Percentiles rank a stretch among this genome's conserved stretches.
These are phyloP conservation scores for Colletotrichum shisoi DNA, from an alignment of 2,329 filamentous ascomycete species.

Conservation along the genomic window DNA sequence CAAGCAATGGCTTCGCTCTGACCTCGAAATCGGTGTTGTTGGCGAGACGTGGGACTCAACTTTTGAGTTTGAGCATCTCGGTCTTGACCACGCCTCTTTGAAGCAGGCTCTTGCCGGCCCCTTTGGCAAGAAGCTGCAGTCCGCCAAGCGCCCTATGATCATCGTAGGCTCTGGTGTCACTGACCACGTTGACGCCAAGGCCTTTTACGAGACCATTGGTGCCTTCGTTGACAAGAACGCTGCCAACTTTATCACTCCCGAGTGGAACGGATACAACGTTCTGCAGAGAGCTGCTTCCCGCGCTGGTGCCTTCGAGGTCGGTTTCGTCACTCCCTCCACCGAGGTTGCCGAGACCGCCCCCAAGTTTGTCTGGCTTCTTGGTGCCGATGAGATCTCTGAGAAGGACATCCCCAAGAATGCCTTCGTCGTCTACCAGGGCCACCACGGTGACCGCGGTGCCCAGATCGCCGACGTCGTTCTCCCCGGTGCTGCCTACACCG, in stretches of 20 bases:
- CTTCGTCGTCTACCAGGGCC: slow-evolving; percentile 97
- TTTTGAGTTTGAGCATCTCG: slow-evolving; percentile 93
- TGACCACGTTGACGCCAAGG: slow-evolving; percentile 89
- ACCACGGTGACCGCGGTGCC: slow-evolving; percentile 93
- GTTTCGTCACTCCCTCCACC: slow-evolving; percentile 86
- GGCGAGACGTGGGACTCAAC: slow-evolving; percentile 92
- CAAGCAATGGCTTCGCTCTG: slow-evolving; percentile 96
- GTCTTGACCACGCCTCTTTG: slow-evolving; percentile 77
- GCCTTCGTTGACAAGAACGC: slow-evolving; percentile 93
- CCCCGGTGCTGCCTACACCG: slow-evolving; percentile 93
- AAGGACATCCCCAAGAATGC: slow-evolving; percentile 92
- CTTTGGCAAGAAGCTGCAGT: slow-evolving; percentile 91
- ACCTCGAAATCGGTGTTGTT: slow-evolving; percentile 89
- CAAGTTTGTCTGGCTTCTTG: slow-evolving; percentile 96
- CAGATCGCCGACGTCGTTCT: slow-evolving; percentile 93
- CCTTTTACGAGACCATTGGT: slow-evolving; percentile 90
- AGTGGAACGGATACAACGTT: slow-evolving; percentile 98
- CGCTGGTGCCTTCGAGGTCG: slow-evolving; percentile 92
- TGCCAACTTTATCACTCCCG: slow-evolving; percentile 81
- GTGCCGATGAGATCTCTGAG: slow-evolving; percentile 87
- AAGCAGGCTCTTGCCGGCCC: slow-evolving; percentile 85
- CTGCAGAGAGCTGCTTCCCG: slow-evolving; percentile 93
- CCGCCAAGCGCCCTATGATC: slow-evolving; percentile 94
- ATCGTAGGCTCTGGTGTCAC: slow-evolving; percentile 91
- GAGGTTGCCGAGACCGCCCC: slow-evolving; percentile 83